phyloP scores from a whole-genome alignment of 495 filamentous ascomycete genomes.

The Letharia columbiana region DNA sequence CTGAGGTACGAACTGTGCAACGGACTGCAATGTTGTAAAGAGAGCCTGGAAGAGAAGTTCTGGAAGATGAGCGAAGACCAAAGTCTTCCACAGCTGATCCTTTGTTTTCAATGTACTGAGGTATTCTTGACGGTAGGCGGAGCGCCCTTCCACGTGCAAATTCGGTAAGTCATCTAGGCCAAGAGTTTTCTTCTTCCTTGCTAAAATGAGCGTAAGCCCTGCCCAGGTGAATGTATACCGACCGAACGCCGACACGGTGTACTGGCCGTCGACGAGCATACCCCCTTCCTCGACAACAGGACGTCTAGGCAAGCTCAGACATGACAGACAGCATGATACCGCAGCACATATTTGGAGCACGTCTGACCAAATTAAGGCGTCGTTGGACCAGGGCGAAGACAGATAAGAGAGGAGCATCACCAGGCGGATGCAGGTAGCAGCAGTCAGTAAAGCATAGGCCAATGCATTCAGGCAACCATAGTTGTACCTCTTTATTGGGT shows the following conservation, averaged over 20 bases:
- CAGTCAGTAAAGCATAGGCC: constrained; percentile 19
- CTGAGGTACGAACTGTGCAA: constrained; percentile 61
- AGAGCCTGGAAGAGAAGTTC: constrained; percentile 46
- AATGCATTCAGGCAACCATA: constrained; percentile 10
- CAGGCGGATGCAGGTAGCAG: constrained; percentile 25
- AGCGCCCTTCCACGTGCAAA: constrained; percentile 41
- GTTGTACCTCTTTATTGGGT: constrained; percentile 2
- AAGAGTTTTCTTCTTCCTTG: constrained; percentile 46
- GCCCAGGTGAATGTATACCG: constrained; percentile 62
- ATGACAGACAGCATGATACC: constrained; percentile 29
- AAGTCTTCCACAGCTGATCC: constrained; percentile 50
- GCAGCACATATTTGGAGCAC: constrained; percentile 23
- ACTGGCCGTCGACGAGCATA: constrained; percentile 53
- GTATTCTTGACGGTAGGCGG: constrained; percentile 37
- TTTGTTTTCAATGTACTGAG: constrained; percentile 45
- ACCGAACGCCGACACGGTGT: constrained; percentile 49
- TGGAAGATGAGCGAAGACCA: constrained; percentile 47
- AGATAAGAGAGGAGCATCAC: not conserved
- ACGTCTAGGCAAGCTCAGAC: constrained; percentile 50
- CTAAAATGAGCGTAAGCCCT: constrained; percentile 41
- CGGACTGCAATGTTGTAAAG: constrained; percentile 43
- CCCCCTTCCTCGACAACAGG: constrained; percentile 54
- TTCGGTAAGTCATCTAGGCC: constrained; percentile 52
- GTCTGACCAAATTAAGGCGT: not conserved
- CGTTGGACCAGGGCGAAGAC: constrained; percentile 12